Evolutionary conservation across 1,284 basidiomycete genomes (phyloP), one percentile per base, ranked within the genome.

Genomic region (Sporisorium iseilematis-ciliati): DNA sequence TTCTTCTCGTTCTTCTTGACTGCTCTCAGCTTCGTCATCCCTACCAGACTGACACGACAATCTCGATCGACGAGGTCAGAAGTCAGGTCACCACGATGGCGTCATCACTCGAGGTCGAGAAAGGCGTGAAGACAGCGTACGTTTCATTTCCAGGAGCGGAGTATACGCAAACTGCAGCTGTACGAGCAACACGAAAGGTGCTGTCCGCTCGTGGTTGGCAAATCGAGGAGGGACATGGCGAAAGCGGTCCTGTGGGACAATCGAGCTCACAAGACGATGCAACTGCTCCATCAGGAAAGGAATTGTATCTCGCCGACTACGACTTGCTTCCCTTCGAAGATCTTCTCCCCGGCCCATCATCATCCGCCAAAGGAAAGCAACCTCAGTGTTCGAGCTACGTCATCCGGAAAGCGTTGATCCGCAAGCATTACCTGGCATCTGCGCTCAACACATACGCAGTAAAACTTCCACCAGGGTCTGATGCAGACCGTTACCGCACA

Each of bases 341-440:
- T 6, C 57, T 84, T 8, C 65, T 79, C 18, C 65, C 67, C 4
- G 45, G 53, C 2, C 33, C 64, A 12, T 45, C 55, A 6, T 48
- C 66, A 1, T 41, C 57, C 16, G 33, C 55, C 25, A 64, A 50
- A 40, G 67, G 65, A 43, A 64, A 65, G 42, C 54, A 69, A 26
- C 89, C 92, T 38, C 88, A 95, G 38, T 90, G 93, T 1, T 95
- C 92, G 8, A 92, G 91, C 49, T 97, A 96, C 83, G 91, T 91
- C 16, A 95, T 97, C 83, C 90, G 95, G 57, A 96, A 97, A 85
- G 92, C 92, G 26, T 89, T 99, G 48, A 99, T 98, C 76, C 90
- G 97, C 62, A 99, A 99, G 85, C 95, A 98, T 83, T 95, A 92
- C 84, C 89, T 99, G 3, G 91, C 95, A 25, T 89, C 90, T 40